A percentile compares a stretch with the other conserved stretches of the same genome.
Evolutionary conservation across 176 grass and related monocot species (phyloP).

Genomic region (Poa pratensis): DNA sequence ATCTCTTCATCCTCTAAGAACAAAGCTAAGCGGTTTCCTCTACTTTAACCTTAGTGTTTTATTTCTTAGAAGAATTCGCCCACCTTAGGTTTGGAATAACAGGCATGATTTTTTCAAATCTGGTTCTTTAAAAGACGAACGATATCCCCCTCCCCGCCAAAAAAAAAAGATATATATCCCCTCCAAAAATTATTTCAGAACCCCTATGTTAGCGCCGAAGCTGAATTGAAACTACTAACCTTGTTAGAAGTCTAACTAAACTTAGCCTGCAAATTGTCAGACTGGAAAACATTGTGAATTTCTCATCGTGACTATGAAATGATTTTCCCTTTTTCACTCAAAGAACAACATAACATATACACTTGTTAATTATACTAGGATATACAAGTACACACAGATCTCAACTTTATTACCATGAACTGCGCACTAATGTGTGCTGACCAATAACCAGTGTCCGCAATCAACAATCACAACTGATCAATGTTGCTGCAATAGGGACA

Average conservation of each 20-base stretch:
- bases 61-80: no score
- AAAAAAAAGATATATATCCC: no score
- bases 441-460: conserved; percentile 4
- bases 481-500: conserved; percentile 13
- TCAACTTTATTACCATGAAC: conserved; percentile 18
- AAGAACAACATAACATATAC: not conserved
- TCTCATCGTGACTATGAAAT: not conserved
- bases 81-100: no score
- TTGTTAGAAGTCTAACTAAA: not conserved
- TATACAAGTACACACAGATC: not conserved
- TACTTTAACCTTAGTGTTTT: no score
- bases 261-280: not conserved
- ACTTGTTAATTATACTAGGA: not conserved
- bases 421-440: not conserved
- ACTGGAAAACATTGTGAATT: not conserved
- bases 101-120: no score
- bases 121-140: no score
- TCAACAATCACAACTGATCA: conserved; percentile 24
- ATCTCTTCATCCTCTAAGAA: no score
- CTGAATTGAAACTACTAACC: not conserved
- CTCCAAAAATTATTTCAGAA: no score
- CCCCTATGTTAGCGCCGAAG: no score
- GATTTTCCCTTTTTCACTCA: not conserved
- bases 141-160: no score
- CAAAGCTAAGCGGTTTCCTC: no score